Conservation (phyloP, 1,284 basidiomycete genomes). For the Amylostereum chailletii region DNA sequence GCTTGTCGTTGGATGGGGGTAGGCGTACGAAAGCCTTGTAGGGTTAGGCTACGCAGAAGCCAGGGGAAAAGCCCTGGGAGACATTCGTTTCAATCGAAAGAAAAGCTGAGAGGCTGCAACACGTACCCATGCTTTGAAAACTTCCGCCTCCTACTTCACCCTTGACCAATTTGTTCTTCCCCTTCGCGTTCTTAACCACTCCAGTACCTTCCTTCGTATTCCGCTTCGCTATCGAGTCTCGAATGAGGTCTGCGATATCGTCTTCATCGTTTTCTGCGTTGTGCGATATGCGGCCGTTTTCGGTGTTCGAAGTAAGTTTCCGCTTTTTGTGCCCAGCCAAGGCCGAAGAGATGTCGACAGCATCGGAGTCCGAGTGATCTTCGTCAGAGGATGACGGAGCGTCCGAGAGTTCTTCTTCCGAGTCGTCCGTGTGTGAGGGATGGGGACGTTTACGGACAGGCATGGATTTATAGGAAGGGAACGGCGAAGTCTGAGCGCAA, state of each 20-base stretch:
- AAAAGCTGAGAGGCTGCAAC: neutral
- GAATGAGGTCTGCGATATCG: constrained; percentile 52
- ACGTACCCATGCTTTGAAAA: constrained; percentile 82
- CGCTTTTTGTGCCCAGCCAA: constrained; percentile 26
- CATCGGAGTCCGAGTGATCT: constrained; percentile 21
- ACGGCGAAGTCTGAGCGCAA: no score
- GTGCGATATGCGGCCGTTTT: constrained; percentile 3
- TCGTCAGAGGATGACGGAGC: constrained; percentile 4
- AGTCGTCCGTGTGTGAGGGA: neutral
- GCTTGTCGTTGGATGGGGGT: constrained; percentile 94
- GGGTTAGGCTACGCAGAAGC: constrained; percentile 75
- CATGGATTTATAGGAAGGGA: no score
- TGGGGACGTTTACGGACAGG: constrained; percentile 1
- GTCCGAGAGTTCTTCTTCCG: neutral
- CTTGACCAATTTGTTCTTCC: constrained; percentile 54
- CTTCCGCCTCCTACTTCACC: constrained; percentile 77
- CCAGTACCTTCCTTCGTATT: constrained; percentile 65
- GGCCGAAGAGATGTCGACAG: constrained; percentile 38
- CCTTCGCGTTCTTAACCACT: constrained; percentile 61
- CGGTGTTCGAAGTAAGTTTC: constrained; percentile 13
- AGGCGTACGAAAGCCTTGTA: constrained; percentile 93
- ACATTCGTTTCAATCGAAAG: neutral
- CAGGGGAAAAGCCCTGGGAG: constrained; percentile 74
- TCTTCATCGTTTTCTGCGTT: constrained; percentile 34
- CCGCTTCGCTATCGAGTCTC: constrained; percentile 54